Evolutionary conservation across 371 early-diverging fungal genomes (phyloP), one percentile per base, ranked within the genome.

Genomic region (Apophysomyces trapeziformis): DNA sequence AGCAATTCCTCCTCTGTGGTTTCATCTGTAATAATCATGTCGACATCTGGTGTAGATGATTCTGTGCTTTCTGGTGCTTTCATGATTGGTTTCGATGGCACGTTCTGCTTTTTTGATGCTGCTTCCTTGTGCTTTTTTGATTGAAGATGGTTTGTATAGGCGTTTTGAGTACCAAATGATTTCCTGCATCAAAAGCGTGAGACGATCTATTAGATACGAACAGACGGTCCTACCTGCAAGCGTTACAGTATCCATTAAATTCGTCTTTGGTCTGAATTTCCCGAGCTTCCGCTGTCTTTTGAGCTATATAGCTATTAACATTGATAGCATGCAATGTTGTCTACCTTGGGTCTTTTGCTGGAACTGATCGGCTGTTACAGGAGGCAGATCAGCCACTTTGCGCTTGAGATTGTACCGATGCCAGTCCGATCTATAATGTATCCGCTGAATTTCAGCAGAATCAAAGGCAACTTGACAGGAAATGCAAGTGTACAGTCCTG

Each of bases 51-150:
- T 7, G 12, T 36, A 46, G 41, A 67, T 26, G 38, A 38, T 9
- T 16, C 36, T 70, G 64, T 58, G 71, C 69, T 35, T 71, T 70
- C 16, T 26, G 38, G 56, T 66, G 68, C 60, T 7, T 54, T 14
- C 1, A n/a, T 47, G 14, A 54, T 18, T 35, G 38, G 6, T n/a
- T 14, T 38, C 0, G n/a, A 18, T 18, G 46, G 16, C 11, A 44
- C 66, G 35, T 57, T 61, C 35, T 61, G 35, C 37, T 64, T 66
- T 32, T 57, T 54, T 32, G 61, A 80, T 73, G 87, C 87, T 18
- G 66, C 72, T 69, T 96, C 96, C 77, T 89, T 91, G 85, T 99
- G 99, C 75, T 97, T 98, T 75, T 93, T 96, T 60, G 95, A 94
- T 26, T 78, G 79, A 45, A 96, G 59, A 75, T 98, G 97, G 75